These are phyloP conservation scores for Aurifilum marmelostoma DNA, from an alignment of 2,329 filamentous ascomycete species.

Conservation along the genomic window DNA sequence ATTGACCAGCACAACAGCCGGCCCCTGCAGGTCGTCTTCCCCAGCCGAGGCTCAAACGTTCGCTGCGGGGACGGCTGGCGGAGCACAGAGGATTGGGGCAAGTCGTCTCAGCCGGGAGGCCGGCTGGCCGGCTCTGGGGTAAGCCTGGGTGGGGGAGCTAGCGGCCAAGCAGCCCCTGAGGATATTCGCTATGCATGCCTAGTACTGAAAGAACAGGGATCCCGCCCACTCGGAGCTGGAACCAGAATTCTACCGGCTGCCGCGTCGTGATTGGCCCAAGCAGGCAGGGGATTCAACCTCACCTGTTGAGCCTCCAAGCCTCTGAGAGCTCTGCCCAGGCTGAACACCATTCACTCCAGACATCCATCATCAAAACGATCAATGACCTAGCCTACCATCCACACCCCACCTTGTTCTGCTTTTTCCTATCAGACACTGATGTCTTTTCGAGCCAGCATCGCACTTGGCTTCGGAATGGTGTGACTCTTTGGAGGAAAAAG, in stretches of 20 bases:
- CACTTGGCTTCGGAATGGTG: neutral
- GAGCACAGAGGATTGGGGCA: neutral
- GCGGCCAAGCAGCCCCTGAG: neutral
- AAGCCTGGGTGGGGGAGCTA: neutral
- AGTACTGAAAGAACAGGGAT: neutral
- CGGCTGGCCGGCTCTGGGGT: constrained; percentile 10
- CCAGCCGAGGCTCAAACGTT: constrained; percentile 13
- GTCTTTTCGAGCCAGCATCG: neutral
- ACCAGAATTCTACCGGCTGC: constrained; percentile 13
- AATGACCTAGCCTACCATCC: neutral
- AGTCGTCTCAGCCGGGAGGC: neutral
- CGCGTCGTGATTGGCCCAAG: neutral
- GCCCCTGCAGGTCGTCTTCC: constrained; percentile 1
- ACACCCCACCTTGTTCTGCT: too few relatives aligned
- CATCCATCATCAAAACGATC: neutral
- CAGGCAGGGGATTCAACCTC: constrained; percentile 12
- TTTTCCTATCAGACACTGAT: neutral
- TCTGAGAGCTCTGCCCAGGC: neutral
- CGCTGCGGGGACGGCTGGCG: neutral
- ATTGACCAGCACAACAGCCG: neutral
- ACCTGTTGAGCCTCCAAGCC: neutral
- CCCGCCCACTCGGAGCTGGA: constrained; percentile 12
- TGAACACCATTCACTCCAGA: neutral
- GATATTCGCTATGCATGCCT: too few relatives aligned
- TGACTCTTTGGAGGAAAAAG: neutral